phyloP scores from a whole-genome alignment of 805 yeast genomes.

The Teunomyces aglyptinius region DNA sequence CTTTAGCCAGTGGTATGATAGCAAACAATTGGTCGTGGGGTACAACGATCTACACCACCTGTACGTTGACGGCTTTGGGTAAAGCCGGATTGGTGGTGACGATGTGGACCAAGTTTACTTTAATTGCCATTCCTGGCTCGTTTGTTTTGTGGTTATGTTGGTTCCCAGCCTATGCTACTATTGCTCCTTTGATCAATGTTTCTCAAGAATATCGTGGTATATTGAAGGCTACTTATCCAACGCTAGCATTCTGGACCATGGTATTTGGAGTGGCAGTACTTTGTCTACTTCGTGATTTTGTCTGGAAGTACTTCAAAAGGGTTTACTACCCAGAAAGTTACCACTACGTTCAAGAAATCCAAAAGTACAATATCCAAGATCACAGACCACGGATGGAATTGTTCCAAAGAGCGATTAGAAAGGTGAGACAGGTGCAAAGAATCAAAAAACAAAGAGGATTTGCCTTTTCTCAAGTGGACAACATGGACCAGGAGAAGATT shows the following conservation, averaged over 20 bases:
- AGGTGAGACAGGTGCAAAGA: slow-evolving; percentile 96
- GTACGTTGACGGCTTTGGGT: slow-evolving; percentile 85
- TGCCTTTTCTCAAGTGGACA: slow-evolving; percentile 93
- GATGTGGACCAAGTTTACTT: slow-evolving; percentile 92
- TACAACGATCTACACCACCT: slow-evolving; percentile 80
- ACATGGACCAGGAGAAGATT: slow-evolving; percentile 85
- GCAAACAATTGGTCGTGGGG: slow-evolving; percentile 97
- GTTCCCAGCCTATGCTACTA: slow-evolving; percentile 80
- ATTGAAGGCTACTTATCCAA: slow-evolving; percentile 69
- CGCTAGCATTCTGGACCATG: slow-evolving; percentile 81
- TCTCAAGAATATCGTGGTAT: slow-evolving; percentile 86
- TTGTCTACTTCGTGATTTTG: slow-evolving; percentile 81
- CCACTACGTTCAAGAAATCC: slow-evolving; percentile 95
- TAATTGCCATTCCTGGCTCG: slow-evolving; percentile 94
- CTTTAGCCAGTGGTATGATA: slow-evolving; percentile 61
- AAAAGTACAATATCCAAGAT: slow-evolving; percentile 89
- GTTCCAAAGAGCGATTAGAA: slow-evolving; percentile 94
- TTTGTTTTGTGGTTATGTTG: slow-evolving; percentile 77
- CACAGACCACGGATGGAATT: slow-evolving; percentile 95
- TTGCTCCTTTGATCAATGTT: slow-evolving; percentile 81
- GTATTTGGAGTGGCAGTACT: slow-evolving; percentile 70
- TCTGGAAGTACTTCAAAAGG: slow-evolving; percentile 93
- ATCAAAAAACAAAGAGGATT: slow-evolving; percentile 98
- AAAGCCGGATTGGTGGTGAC: slow-evolving; percentile 92
- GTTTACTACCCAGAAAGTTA: slow-evolving; percentile 89